Base-by-base conservation (phyloP, 1,284 basidiomycete genomes). In the Fomitopsis pinicola region DNA sequence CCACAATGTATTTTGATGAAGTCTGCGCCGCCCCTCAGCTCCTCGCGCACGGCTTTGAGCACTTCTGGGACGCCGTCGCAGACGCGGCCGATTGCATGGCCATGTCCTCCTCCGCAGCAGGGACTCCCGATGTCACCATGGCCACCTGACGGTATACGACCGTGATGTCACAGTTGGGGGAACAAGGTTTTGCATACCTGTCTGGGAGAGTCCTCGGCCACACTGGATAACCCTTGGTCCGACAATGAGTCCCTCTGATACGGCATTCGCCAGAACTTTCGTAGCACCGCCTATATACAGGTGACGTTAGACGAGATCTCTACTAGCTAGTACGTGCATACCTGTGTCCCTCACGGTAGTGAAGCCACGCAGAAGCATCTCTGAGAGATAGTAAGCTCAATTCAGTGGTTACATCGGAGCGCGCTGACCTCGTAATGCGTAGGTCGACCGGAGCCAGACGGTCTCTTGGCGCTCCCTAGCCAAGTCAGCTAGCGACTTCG, bases 331-430 rank as follows among this genome's bases (percentile, higher is more conserved):
- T 14, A 9, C 42, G 17, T 33, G 12, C 46, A 17, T 22, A 62
- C 80, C 80, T 10, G 75, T 76, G 63, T 82, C 81, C n/a, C 81
- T 74, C 17, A 81, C 78, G 3, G 79, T 80, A 0, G 80, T 82
- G 65, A 81, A 82, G 0, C 81, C 81, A 28, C 80, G 69, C 14
- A 71, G 59, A 2, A 82, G 74, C 80, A 82, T 82, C 60, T 77
- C 77, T 73, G 33, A 38, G 9, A 36, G 10, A 19, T 2, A 57
- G 45, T 30, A 58, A 17, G 33, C 22, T 8, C 33, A 4, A 2
- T 6, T 35, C 7, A n/a, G 22, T 28, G 42, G 3, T 12, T 7
- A 15, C 12, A 17, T 5, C 63, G 36, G 5, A 2, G 10, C 4
- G 48, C 48, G 17, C 48, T 35, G 28, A 72, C 77, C 70, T 66